Conservation (phyloP, 1,284 basidiomycete species). For the Hypsizygus ulmarius region DNA sequence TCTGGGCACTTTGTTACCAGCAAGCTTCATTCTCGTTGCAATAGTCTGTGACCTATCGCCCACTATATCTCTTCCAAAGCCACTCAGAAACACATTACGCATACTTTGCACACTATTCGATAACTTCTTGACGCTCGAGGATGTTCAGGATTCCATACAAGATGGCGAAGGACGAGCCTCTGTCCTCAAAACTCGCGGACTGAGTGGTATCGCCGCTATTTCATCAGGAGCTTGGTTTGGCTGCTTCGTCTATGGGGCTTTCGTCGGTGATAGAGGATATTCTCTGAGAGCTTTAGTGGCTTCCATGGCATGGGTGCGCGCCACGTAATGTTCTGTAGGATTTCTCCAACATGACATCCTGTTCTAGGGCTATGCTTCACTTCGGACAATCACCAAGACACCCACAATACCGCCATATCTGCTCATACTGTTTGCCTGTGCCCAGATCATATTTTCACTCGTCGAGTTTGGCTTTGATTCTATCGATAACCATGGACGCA, state of each 20-base stretch:
- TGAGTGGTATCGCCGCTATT: constrained; percentile 36
- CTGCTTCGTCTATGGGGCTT: constrained; percentile 34
- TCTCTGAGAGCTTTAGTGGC: constrained; percentile 26
- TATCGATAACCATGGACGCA: constrained; percentile 17
- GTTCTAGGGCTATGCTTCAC: constrained; percentile 42
- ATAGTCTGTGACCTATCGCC: constrained; percentile 31
- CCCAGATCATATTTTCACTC: constrained; percentile 33
- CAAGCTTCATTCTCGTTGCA: constrained; percentile 30
- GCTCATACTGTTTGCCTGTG: constrained; percentile 43
- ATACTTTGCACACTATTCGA: constrained; percentile 44
- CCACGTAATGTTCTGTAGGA: neutral
- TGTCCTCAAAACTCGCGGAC: constrained; percentile 31
- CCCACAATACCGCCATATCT: constrained; percentile 53
- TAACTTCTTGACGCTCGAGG: constrained; percentile 51
- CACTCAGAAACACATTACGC: constrained; percentile 26
- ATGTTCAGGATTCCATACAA: constrained; percentile 40
- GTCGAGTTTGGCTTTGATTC: constrained; percentile 34
- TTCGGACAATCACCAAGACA: constrained; percentile 38
- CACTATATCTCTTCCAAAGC: constrained; percentile 27
- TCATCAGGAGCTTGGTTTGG: constrained; percentile 36
- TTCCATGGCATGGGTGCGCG: constrained; percentile 44
- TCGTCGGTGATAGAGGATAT: constrained; percentile 23
- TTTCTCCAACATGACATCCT: constrained; percentile 1
- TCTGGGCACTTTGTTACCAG: constrained; percentile 33
- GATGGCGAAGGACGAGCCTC: constrained; percentile 22